A percentile compares a stretch with the other conserved stretches of the same genome.
These are phyloP conservation scores for Pholiota microspora DNA, from an alignment of 768 basidiomycete species.

Conservation along the genomic window DNA sequence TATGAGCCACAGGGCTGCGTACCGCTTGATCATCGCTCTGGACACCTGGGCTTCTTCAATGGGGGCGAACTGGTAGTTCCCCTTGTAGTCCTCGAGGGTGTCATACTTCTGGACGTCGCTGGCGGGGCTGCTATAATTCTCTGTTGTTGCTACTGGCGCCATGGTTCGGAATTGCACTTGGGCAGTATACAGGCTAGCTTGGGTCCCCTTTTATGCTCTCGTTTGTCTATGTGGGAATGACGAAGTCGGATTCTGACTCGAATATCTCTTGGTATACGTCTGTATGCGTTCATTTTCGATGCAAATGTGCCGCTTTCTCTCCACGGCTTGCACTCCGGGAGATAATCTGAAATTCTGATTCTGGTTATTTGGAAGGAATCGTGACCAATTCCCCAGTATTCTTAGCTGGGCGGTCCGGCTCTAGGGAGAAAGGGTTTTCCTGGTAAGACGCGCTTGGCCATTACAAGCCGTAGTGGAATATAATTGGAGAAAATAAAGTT, in stretches of 20 bases:
- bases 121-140: not conserved
- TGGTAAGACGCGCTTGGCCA: no score
- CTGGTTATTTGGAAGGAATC: not conserved
- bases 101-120: conserved; percentile 30
- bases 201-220: not conserved
- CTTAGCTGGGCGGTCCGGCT: not conserved
- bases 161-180: conserved; percentile 9
- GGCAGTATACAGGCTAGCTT: not conserved
- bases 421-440: not conserved
- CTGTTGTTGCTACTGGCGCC: conserved; percentile 27
- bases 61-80: conserved; percentile 66
- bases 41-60: conserved; percentile 77
- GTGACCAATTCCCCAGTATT: not conserved
- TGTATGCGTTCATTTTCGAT: conserved; percentile 11
- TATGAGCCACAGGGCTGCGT: conserved; percentile 1
- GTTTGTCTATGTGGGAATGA: conserved; percentile 11
- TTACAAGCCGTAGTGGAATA: no score
- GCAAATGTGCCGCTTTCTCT: not conserved
- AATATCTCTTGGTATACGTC: conserved; percentile 11
- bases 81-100: conserved; percentile 54
- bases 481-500: no score
- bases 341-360: not conserved
- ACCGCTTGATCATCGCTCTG: conserved; percentile 76
- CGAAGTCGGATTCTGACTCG: conserved; percentile 2
- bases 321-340: not conserved